These are phyloP conservation scores for Hypoxylon sp. DNA, from an alignment of 2,329 filamentous ascomycete genomes.

Conservation along the genomic window DNA sequence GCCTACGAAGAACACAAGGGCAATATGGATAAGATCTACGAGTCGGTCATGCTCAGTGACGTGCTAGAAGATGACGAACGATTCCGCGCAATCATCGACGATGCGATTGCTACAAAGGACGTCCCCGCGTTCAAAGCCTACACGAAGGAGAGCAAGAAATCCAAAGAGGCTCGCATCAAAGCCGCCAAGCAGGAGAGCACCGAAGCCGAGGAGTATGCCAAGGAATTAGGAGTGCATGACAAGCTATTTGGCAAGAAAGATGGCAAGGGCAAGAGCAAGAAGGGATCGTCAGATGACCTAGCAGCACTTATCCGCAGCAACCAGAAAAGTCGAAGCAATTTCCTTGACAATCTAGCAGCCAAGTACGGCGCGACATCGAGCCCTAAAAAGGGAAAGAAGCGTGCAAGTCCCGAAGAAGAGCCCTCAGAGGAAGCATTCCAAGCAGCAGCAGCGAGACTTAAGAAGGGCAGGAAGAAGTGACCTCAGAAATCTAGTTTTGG, in stretches of 20 bases:
- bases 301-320: constrained; percentile 81
- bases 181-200: constrained; percentile 75
- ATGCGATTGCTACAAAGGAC: constrained; percentile 78
- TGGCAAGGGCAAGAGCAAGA: constrained; percentile 60
- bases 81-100: constrained; percentile 84
- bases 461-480: constrained; percentile 49
- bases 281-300: constrained; percentile 62
- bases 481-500: constrained; percentile 19
- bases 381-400: constrained; percentile 66
- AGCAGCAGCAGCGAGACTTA: constrained; percentile 66
- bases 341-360: constrained; percentile 80
- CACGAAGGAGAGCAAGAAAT: constrained; percentile 77
- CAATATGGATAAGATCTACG: constrained; percentile 81
- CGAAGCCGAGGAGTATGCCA: constrained; percentile 81
- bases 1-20: constrained; percentile 82
- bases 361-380: constrained; percentile 73
- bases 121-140: constrained; percentile 78
- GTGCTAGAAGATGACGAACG: constrained; percentile 86
- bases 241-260: constrained; percentile 72
- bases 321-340: constrained; percentile 73
- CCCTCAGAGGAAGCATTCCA: constrained; percentile 73
- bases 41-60: constrained; percentile 87
- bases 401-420: constrained; percentile 70
- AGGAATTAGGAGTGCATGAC: constrained; percentile 80
- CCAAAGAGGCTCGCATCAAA: constrained; percentile 69